These are phyloP conservation scores for Aspergillus coremiiformis DNA, from an alignment of 495 filamentous ascomycete genomes.

Conservation along the genomic window DNA sequence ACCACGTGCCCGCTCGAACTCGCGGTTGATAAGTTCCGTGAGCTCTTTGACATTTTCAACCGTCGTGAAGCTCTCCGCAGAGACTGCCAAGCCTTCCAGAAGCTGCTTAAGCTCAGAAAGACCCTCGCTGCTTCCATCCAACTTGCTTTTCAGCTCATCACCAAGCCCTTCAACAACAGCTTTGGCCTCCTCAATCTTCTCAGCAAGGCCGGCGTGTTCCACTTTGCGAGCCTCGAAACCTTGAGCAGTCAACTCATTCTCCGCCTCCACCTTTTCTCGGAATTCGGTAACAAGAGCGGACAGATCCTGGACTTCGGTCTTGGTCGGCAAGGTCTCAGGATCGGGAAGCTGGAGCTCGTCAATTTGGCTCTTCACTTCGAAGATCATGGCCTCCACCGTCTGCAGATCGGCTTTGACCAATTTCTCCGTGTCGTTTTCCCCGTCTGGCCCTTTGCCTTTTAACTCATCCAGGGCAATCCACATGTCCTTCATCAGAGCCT, in stretches of 20 bases:
- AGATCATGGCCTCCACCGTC: constrained; percentile 66
- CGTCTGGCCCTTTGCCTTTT: constrained; percentile 49
- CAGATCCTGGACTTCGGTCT: constrained; percentile 55
- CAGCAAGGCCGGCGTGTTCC: constrained; percentile 51
- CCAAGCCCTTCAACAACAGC: constrained; percentile 51
- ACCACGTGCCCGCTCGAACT: constrained; percentile 71
- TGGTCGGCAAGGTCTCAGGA: constrained; percentile 54
- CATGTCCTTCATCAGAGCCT: constrained; percentile 67
- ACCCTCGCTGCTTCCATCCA: constrained; percentile 49
- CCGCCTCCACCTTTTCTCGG: constrained; percentile 58
- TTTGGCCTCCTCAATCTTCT: constrained; percentile 54
- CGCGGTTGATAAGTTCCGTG: constrained; percentile 66
- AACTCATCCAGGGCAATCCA: constrained; percentile 67
- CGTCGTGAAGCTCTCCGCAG: constrained; percentile 50
- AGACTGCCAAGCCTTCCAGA: constrained; percentile 54
- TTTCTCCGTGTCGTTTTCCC: constrained; percentile 56
- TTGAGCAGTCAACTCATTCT: constrained; percentile 67
- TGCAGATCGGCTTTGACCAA: constrained; percentile 74
- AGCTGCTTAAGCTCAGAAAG: constrained; percentile 51
- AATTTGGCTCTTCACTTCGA: constrained; percentile 69
- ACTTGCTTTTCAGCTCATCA: constrained; percentile 56
- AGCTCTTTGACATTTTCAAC: constrained; percentile 68
- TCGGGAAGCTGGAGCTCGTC: constrained; percentile 63
- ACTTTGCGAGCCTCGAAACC: constrained; percentile 69
- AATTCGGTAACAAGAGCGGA: constrained; percentile 63